These are phyloP conservation scores for Candida albicans DNA, from an alignment of 1,139 yeast species.

Conservation along the genomic window DNA sequence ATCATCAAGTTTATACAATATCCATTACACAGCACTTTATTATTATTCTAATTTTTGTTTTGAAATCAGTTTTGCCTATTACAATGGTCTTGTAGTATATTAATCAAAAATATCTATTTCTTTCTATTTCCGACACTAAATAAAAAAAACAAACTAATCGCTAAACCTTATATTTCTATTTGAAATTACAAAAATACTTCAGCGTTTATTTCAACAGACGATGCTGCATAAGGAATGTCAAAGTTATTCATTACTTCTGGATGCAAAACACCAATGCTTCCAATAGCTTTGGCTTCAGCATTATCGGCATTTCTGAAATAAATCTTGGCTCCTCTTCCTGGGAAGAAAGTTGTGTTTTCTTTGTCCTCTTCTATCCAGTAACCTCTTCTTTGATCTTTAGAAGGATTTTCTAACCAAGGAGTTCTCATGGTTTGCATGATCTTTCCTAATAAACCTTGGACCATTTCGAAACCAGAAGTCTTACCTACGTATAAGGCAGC, in stretches of 20 bases:
- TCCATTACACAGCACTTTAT: no score
- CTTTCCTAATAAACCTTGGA: constrained; percentile 93
- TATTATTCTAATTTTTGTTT: no score
- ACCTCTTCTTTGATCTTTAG: constrained; percentile 61
- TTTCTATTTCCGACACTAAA: background rate
- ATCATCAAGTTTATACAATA: no score
- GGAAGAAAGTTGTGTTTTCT: constrained; percentile 77
- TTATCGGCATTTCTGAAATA: constrained; percentile 67
- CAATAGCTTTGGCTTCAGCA: constrained; percentile 60
- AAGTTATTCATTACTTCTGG: constrained; percentile 87
- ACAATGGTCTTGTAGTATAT: no score
- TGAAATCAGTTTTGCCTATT: no score
- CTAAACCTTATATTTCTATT: background rate
- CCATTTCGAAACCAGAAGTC: constrained; percentile 89
- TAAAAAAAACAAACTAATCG: background rate
- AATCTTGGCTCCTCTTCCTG: constrained; percentile 94
- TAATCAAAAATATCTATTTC: background rate
- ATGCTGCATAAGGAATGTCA: constrained; percentile 91
- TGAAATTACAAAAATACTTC: constrained; percentile 59
- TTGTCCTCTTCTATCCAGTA: constrained; percentile 80
- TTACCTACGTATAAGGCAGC: constrained; percentile 93
- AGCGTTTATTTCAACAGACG: constrained; percentile 85
- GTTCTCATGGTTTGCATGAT: constrained; percentile 96
- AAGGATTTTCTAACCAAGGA: constrained; percentile 68
- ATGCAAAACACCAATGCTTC: constrained; percentile 90